These are phyloP conservation scores for Tylopilus vinaceipallidus DNA, from an alignment of 768 basidiomycete species.

Conservation along the genomic window DNA sequence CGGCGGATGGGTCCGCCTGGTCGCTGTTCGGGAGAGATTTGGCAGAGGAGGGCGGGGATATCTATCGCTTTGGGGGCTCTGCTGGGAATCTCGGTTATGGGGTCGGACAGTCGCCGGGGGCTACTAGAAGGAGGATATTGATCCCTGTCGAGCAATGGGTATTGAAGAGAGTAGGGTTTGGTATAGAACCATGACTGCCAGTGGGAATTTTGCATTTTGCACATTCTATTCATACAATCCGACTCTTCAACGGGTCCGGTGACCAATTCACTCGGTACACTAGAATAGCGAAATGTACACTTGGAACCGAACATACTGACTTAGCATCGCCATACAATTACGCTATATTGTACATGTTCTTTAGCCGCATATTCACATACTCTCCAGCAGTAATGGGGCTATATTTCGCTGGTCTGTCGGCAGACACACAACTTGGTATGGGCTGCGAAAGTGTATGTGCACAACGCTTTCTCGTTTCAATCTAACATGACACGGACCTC, in stretches of 20 bases:
- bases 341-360: slow-evolving; percentile 38
- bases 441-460: slow-evolving; percentile 24
- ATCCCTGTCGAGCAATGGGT: slow-evolving; percentile 5
- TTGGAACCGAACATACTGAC: too few species aligned
- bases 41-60: background rate
- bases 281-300: too few species aligned
- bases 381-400: slow-evolving; percentile 76
- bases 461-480: too few species aligned
- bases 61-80: slow-evolving; percentile 13
- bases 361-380: slow-evolving; percentile 73
- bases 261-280: too few species aligned
- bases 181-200: too few species aligned
- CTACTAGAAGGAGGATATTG: background rate
- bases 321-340: too few species aligned
- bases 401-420: slow-evolving; percentile 62
- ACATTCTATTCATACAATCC: too few species aligned
- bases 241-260: too few species aligned
- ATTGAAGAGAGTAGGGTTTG: slow-evolving; percentile 14
- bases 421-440: slow-evolving; percentile 49
- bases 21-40: slow-evolving; percentile 17
- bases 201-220: too few species aligned
- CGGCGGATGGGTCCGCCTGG: background rate
- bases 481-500: slow-evolving; percentile 48
- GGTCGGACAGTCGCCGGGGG: too few species aligned
- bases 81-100: background rate